phyloP scores from a whole-genome alignment of 1,284 basidiomycete genomes.

The Paramarasmius palmivorus region DNA sequence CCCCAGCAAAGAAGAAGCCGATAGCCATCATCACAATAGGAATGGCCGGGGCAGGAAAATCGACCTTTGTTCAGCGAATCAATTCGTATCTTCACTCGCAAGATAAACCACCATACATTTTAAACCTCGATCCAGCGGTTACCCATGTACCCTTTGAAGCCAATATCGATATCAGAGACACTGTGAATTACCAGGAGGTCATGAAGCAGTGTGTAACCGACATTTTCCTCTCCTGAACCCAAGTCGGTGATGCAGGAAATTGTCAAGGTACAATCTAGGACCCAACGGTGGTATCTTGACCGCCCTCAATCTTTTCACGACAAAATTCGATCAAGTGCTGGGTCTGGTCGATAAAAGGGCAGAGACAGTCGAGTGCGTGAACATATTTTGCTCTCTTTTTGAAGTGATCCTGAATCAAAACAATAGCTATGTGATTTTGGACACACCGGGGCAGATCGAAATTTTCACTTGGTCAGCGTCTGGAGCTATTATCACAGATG shows the following conservation, averaged over 20 bases:
- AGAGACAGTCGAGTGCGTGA: constrained; percentile 81
- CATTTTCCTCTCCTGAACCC: constrained; percentile 17
- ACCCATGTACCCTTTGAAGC: constrained; percentile 88
- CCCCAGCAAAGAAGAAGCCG: constrained; percentile 47
- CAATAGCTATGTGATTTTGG: constrained; percentile 86
- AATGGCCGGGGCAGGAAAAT: constrained; percentile 96
- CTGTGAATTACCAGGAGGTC: constrained; percentile 95
- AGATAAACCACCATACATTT: constrained; percentile 82
- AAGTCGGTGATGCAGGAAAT: constrained; percentile 18
- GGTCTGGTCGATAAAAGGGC: constrained; percentile 90
- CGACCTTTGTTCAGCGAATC: constrained; percentile 93
- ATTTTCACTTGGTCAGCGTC: constrained; percentile 99
- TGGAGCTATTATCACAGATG: constrained; percentile 97
- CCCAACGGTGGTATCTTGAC: constrained; percentile 99
- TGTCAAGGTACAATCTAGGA: constrained; percentile 89
- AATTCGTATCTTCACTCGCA: constrained; percentile 82
- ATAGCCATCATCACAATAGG: constrained; percentile 88
- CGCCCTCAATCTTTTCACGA: constrained; percentile 96
- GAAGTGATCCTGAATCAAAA: background rate
- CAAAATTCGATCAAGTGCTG: constrained; percentile 98
- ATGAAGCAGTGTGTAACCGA: constrained; percentile 92
- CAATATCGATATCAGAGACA: constrained; percentile 98
- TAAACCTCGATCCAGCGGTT: constrained; percentile 98
- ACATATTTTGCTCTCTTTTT: constrained; percentile 3
- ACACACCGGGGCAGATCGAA: constrained; percentile 99